Conservation (phyloP, 345 rosid species). For the Angophora floribunda region DNA sequence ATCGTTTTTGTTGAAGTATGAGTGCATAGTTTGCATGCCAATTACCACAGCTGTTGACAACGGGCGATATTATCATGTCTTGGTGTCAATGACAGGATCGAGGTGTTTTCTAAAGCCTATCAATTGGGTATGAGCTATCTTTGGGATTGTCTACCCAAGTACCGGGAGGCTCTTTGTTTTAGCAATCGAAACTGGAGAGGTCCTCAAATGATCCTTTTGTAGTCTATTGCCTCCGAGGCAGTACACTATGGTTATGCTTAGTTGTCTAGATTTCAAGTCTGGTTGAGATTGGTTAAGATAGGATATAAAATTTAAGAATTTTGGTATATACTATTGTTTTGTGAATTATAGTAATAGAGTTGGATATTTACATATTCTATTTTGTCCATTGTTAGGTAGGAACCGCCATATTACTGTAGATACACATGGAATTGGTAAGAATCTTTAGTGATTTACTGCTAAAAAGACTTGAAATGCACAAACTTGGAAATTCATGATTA, state of each 20-base stretch:
- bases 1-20: neutral
- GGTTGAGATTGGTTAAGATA: neutral
- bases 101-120: neutral
- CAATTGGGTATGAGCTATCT: neutral
- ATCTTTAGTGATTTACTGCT: neutral
- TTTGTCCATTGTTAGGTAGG: neutral
- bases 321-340: neutral
- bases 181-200: neutral
- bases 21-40: neutral
- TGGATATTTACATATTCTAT: neutral
- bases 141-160: neutral
- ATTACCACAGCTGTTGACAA: neutral
- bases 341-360: neutral
- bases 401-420: neutral
- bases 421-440: neutral
- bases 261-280: neutral
- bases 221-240: neutral
- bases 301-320: neutral
- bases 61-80: neutral
- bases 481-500: neutral
- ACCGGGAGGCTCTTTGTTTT: neutral
- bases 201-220: neutral
- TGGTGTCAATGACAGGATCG: neutral
- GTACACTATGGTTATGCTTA: neutral
- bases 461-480: neutral